Conservation (phyloP, 768 basidiomycete species). For the Asterophora parasitica region DNA sequence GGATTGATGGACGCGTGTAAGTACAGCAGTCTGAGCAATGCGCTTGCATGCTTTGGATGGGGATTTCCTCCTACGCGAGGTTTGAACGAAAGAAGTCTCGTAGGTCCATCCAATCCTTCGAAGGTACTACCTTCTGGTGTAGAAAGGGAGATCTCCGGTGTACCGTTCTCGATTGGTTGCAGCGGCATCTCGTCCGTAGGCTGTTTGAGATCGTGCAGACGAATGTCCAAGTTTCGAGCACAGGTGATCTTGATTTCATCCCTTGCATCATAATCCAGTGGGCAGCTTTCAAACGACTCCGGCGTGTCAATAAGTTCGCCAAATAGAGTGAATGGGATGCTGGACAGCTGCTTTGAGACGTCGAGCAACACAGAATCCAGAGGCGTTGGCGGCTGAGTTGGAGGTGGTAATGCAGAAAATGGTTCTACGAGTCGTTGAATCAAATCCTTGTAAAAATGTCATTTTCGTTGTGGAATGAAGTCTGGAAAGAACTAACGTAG, state of each 20-base stretch:
- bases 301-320: constrained; percentile 47
- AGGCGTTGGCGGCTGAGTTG: constrained; percentile 31
- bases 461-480: constrained; percentile 2
- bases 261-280: constrained; percentile 43
- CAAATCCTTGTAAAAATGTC: constrained; percentile 48
- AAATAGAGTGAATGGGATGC: constrained; percentile 49
- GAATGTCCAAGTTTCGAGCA: constrained; percentile 48
- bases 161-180: constrained; percentile 23
- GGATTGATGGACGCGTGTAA: constrained; percentile 70
- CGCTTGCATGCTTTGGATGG: constrained; percentile 57
- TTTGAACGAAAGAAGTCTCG: constrained; percentile 45
- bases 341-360: constrained; percentile 51
- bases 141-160: constrained; percentile 35
- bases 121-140: constrained; percentile 26
- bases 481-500: constrained; percentile 46
- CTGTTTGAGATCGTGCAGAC: constrained; percentile 42
- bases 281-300: constrained; percentile 39
- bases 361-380: constrained; percentile 46
- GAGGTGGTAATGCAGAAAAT: constrained; percentile 39
- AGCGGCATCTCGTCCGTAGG: constrained; percentile 30
- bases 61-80: constrained; percentile 39
- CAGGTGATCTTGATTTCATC: constrained; percentile 44
- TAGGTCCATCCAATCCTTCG: constrained; percentile 25
- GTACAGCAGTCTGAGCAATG: constrained; percentile 66
- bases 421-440: constrained; percentile 59